These are phyloP conservation scores for Paspalum notatum DNA, from an alignment of 176 grass and related monocot species.

Conservation along the genomic window DNA sequence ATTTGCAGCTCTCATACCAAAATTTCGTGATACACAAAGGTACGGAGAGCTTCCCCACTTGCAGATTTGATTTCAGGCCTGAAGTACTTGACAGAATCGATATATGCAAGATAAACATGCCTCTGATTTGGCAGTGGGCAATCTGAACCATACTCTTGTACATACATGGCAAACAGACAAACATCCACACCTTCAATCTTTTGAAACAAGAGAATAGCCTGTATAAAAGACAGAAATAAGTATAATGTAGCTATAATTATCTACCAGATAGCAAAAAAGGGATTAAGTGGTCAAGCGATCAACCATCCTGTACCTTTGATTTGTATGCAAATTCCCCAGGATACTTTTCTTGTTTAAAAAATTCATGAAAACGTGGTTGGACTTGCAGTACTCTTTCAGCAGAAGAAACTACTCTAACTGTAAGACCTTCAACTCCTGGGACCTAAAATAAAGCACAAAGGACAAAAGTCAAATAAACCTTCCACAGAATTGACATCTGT, in stretches of 20 bases:
- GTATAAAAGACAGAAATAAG: constrained; percentile 44
- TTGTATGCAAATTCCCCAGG: constrained; percentile 85
- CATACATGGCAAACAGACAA: constrained; percentile 99
- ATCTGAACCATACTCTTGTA: constrained; percentile 91
- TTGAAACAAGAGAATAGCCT: constrained; percentile 96
- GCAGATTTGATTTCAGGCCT: constrained; percentile 83
- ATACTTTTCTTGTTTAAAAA: constrained; percentile 83
- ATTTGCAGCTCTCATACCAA: constrained; percentile 64
- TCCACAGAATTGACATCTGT: constrained; percentile 15
- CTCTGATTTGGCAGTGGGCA: constrained; percentile 82
- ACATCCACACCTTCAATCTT: constrained; percentile 90
- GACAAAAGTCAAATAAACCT: constrained; percentile 38
- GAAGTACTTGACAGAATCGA: constrained; percentile 98
- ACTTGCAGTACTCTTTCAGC: constrained; percentile 72
- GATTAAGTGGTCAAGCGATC: constrained; percentile 18
- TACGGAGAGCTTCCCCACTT: constrained; percentile 86
- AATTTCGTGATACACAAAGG: constrained; percentile 95
- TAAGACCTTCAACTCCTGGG: constrained; percentile 81
- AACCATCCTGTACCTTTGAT: constrained; percentile 66
- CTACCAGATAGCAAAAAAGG: constrained; percentile 6
- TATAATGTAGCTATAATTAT: constrained; percentile 11
- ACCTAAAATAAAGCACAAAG: constrained; percentile 65
- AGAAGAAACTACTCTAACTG: constrained; percentile 86
- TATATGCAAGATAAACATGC: constrained; percentile 89
- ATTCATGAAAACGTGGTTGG: constrained; percentile 62